Base-by-base conservation (phyloP, 257 asterid species). In the Buddleja alternifolia region DNA sequence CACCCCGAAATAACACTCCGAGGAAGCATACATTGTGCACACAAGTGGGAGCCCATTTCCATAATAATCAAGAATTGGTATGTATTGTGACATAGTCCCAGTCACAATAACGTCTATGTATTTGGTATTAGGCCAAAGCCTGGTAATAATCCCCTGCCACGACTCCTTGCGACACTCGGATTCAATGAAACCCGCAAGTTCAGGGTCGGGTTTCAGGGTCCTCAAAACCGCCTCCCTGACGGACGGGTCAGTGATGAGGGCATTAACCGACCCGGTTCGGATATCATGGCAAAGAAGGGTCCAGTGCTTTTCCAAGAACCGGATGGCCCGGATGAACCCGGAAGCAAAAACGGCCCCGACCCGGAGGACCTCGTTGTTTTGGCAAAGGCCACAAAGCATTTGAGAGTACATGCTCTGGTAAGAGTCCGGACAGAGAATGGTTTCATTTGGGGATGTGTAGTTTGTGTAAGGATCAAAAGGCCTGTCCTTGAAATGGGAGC, bases 321-420 rank as follows among this genome's bases (percentile, higher is more conserved):
- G 77, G 45, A 86, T 82, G 2, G 93, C 93, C 34, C 90, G 84
- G 36, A 86, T 84, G 47, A 86, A 84, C 8, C 93, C 93, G 0
- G 93, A 86, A 70, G 93, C 93, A 12, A 86, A 86, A 29, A 86
- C 93, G 1, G 93, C 93, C 47, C 93, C 93, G 19, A 84, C 93
- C 14, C 93, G 86, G 5, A 86, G 82, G 53, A 86, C 93, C 19
- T 86, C 86, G 10, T 67, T 34, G 82, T 78, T 69, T 2, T 78
- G 80, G 63, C 73, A 51, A 3, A 86, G 77, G 3, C 93, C 93
- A 66, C 88, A 86, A 24, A 86, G 88, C 93, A 86, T 86, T 74
- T 86, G 93, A 60, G 90, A 82, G 50, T 82, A 86, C 93, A 86
- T 86, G 74, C 88, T 82, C 42, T 86, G 93, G 70, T 84, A 82